A percentile compares a stretch with the other conserved stretches of the same genome.
These are phyloP conservation scores for Aeschynomene evenia DNA, from an alignment of 306 rosid species.

Conservation along the genomic window DNA sequence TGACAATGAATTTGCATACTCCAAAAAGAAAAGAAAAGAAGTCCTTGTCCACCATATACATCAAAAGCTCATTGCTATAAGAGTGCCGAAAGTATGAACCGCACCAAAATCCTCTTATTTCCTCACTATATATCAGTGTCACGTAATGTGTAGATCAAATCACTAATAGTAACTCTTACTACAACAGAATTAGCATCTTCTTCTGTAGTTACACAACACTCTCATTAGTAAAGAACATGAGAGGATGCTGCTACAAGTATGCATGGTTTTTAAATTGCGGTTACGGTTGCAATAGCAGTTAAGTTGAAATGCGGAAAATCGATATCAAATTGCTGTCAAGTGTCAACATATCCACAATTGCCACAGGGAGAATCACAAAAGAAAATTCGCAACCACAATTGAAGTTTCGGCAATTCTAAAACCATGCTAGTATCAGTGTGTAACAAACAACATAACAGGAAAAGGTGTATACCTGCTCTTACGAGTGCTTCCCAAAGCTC, in stretches of 20 bases:
- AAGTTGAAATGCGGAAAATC: no score
- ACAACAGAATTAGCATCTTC: background rate
- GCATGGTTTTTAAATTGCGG: no score
- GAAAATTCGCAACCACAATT: no score
- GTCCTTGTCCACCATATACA: background rate
- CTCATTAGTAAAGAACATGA: no score
- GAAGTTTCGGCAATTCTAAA: no score
- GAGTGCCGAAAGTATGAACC: background rate
- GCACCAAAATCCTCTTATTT: background rate
- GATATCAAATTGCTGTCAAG: no score
- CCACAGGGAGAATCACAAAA: no score
- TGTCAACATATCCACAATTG: no score
- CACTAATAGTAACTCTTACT: background rate
- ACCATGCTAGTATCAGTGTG: no score
- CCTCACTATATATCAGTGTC: background rate
- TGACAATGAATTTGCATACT: background rate
- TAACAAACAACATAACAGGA: background rate
- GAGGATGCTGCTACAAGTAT: no score
- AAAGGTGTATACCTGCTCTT: slow-evolving; percentile 48
- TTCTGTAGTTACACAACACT: background rate
- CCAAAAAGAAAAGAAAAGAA: background rate
- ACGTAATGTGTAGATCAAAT: background rate
- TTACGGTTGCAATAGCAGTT: no score
- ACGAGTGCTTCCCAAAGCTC: slow-evolving; percentile 97
- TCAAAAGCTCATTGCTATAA: background rate